Evolutionary conservation across 139 green algal species (phyloP), one percentile per base, ranked within the genome.

Genomic region (Monoraphidium neglectum): DNA sequence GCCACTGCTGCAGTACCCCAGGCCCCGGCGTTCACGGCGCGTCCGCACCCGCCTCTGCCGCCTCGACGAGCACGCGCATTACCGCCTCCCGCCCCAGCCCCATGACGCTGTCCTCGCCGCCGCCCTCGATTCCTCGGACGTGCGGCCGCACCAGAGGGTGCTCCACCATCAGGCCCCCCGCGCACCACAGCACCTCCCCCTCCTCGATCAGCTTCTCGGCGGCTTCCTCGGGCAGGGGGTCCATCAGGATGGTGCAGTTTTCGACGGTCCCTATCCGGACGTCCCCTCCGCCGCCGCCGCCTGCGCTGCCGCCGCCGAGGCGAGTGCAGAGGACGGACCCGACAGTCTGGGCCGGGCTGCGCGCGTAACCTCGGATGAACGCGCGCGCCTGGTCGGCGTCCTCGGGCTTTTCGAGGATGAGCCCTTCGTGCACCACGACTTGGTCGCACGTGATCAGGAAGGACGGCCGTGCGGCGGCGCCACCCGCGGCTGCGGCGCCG

Each of bases 121-220:
- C 77, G 37, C 68, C 68, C 28, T 83, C 71, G 26, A 83, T 72
- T 0, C 53, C 2, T 13, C 49, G 66, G 12, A 83, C 70, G 64
- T 68, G 75, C 2, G 79, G 77, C 33, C 57, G 36, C 47, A 96
- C 86, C 43, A 91, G 78, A 2, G 74, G 70, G 63, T 96, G 90
- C 77, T 96, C 91, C 18, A 96, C 78, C 91, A 96, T 95, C 2
- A 96, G 83, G 0, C 90, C 91, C 10, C 90, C 90, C 6, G 91
- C 91, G 56, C 83, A 91, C 76, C 77, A 86, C 47, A 91, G 87
- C 51, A 93, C 87, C n/a, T 79, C 76, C 23, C 84, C 87, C 57
- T 96, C 91, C 16, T 73, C 71, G 2, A 95, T 82, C 47, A 95
- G 40, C n/a, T 56, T n/a, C 13, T 95, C 85, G 5, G 92, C 81